Conservation (phyloP, 169 alveolate species). For the Hepatocystis sp. region DNA sequence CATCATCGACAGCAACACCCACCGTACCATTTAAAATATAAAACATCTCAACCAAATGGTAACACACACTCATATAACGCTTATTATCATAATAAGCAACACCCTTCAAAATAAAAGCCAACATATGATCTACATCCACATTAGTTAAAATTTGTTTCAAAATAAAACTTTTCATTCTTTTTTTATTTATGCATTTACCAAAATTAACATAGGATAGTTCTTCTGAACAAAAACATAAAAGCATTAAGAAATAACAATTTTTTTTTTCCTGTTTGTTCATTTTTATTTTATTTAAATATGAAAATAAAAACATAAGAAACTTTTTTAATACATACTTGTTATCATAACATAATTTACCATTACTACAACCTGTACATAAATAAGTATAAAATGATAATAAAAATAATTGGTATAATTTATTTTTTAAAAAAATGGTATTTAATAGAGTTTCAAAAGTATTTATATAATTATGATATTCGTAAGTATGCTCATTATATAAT, state of each 20-base stretch:
- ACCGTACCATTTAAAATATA: constrained; percentile 23
- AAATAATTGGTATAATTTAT: constrained; percentile 39
- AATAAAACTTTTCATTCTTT: constrained; percentile 34
- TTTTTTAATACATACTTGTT: constrained; percentile 33
- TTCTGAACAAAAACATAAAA: constrained; percentile 54
- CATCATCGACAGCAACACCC: background rate
- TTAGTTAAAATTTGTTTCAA: background rate
- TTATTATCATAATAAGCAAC: constrained; percentile 30
- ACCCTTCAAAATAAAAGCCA: constrained; percentile 37
- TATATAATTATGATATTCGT: constrained; percentile 53
- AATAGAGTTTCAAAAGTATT: constrained; percentile 31
- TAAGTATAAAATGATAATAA: constrained; percentile 27
- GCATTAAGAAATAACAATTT: constrained; percentile 20
- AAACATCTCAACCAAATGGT: constrained; percentile 30
- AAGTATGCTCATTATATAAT: constrained; percentile 11
- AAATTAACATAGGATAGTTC: constrained; percentile 35
- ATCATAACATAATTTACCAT: background rate
- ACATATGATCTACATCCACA: constrained; percentile 24
- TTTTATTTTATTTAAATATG: constrained; percentile 14
- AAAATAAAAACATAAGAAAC: constrained; percentile 17
- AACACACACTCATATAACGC: constrained; percentile 28
- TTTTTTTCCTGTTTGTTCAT: constrained; percentile 9
- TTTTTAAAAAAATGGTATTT: constrained; percentile 29
- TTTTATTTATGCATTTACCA: constrained; percentile 19
- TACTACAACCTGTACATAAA: constrained; percentile 36